phyloP scores from a whole-genome alignment of 2,329 filamentous ascomycete species.

The Ophiostoma perfectum region DNA sequence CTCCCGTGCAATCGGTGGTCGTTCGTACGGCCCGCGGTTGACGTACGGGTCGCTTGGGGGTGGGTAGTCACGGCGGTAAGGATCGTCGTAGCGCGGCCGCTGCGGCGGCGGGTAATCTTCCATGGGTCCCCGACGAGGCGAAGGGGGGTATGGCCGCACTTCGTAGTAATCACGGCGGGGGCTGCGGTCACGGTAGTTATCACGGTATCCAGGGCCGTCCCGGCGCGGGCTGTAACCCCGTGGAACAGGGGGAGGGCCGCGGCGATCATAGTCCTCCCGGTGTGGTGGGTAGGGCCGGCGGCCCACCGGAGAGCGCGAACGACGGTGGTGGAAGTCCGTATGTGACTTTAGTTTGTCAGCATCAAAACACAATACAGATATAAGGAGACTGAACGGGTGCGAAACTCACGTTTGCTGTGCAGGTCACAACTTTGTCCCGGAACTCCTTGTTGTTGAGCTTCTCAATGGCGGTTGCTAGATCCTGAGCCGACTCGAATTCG shows the following conservation, averaged over 20 bases:
- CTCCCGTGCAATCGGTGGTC: constrained; percentile 40
- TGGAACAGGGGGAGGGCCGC: constrained; percentile 56
- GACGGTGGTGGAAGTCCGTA: constrained; percentile 66
- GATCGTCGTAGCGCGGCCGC: constrained; percentile 68
- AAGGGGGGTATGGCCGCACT: constrained; percentile 73
- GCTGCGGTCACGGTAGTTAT: constrained; percentile 83
- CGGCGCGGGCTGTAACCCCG: constrained; percentile 72
- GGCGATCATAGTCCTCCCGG: constrained; percentile 76
- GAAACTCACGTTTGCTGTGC: constrained; percentile 73
- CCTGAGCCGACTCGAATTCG: constrained; percentile 89
- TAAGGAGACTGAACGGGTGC: not conserved
- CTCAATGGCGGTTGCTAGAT: constrained; percentile 85
- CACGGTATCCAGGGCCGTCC: constrained; percentile 46
- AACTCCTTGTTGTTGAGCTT: constrained; percentile 92
- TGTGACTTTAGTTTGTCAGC: constrained; percentile 55
- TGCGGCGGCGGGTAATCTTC: constrained; percentile 70
- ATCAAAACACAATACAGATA: constrained; percentile 26
- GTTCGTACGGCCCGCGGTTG: constrained; percentile 52
- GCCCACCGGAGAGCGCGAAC: constrained; percentile 69
- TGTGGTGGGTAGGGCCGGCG: constrained; percentile 58
- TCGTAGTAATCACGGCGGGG: constrained; percentile 84
- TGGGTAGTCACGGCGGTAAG: constrained; percentile 65
- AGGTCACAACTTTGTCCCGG: constrained; percentile 81
- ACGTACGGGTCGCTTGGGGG: constrained; percentile 58
- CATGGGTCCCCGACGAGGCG: constrained; percentile 66